phyloP scores from a whole-genome alignment of 805 yeast species.

The Kodamaea nitidulidarum region DNA sequence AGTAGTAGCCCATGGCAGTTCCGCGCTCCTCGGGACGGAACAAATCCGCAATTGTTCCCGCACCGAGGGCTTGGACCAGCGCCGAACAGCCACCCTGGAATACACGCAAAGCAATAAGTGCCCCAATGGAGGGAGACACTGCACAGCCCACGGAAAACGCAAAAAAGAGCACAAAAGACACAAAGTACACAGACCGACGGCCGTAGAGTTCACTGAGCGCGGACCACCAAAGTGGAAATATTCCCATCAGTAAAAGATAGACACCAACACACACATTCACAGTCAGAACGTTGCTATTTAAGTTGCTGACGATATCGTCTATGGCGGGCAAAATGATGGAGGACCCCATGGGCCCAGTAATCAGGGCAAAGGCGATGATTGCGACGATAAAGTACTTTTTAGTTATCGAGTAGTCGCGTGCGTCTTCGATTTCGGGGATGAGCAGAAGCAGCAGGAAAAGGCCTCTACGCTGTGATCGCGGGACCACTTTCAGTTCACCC shows the following conservation, averaged over 20 bases:
- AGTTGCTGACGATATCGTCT: slow-evolving; percentile 49
- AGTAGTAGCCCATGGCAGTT: slow-evolving; percentile 71
- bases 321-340: slow-evolving; percentile 80
- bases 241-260: slow-evolving; percentile 67
- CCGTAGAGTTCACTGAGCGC: slow-evolving; percentile 73
- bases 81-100: slow-evolving; percentile 80
- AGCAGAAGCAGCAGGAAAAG: slow-evolving; percentile 47
- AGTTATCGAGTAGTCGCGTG: slow-evolving; percentile 53
- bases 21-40: slow-evolving; percentile 69
- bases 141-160: slow-evolving; percentile 74
- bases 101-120: slow-evolving; percentile 65
- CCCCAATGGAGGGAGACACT: slow-evolving; percentile 53
- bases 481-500: slow-evolving; percentile 19
- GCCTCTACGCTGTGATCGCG: slow-evolving; percentile 52
- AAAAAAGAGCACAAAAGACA: slow-evolving; percentile 59
- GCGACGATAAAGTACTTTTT: slow-evolving; percentile 55
- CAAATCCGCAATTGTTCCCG: slow-evolving; percentile 80
- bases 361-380: slow-evolving; percentile 67
- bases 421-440: slow-evolving; percentile 69
- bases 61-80: slow-evolving; percentile 84
- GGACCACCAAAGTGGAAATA: slow-evolving; percentile 89
- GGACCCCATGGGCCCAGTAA: slow-evolving; percentile 87
- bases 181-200: slow-evolving; percentile 65
- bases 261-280: slow-evolving; percentile 81
- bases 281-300: slow-evolving; percentile 53